Evolutionary conservation across 495 filamentous ascomycete genomes (phyloP).

Genomic region (Hypoxylon fragiforme): DNA sequence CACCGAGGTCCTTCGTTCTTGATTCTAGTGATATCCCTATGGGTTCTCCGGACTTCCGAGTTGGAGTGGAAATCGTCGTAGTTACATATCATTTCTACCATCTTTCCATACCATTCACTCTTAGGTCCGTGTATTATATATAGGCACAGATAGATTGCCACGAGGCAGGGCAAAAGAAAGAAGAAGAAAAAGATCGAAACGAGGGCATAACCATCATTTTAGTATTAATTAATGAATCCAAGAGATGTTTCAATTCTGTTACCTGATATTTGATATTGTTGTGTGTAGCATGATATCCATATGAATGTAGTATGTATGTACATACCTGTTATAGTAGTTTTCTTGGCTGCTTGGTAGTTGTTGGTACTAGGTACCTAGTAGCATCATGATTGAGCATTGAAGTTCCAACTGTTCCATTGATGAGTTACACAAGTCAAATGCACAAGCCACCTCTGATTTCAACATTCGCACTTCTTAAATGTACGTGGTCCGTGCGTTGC

Average conservation of each 20-base stretch:
- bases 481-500: constrained; percentile 14
- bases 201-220: constrained; percentile 21
- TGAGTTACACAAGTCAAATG: too few species aligned
- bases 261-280: not conserved
- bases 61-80: constrained; percentile 6
- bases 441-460: too few species aligned
- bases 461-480: too few species aligned
- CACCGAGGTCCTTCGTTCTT: constrained; percentile 23
- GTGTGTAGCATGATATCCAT: not conserved
- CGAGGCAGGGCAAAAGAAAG: constrained; percentile 32
- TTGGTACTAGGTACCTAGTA: too few species aligned
- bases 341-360: too few species aligned
- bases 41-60: constrained; percentile 19
- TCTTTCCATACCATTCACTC: constrained; percentile 14
- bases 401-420: too few species aligned
- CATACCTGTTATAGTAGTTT: not conserved
- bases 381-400: too few species aligned
- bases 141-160: constrained; percentile 37
- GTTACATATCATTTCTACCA: too few species aligned
- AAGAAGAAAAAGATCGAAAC: too few species aligned
- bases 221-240: constrained; percentile 19
- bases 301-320: too few species aligned
- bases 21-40: constrained; percentile 31
- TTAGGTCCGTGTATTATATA: constrained; percentile 32
- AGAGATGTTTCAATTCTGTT: not conserved